Conservation (phyloP, 495 filamentous ascomycete species). For the Parathielavia appendiculata region DNA sequence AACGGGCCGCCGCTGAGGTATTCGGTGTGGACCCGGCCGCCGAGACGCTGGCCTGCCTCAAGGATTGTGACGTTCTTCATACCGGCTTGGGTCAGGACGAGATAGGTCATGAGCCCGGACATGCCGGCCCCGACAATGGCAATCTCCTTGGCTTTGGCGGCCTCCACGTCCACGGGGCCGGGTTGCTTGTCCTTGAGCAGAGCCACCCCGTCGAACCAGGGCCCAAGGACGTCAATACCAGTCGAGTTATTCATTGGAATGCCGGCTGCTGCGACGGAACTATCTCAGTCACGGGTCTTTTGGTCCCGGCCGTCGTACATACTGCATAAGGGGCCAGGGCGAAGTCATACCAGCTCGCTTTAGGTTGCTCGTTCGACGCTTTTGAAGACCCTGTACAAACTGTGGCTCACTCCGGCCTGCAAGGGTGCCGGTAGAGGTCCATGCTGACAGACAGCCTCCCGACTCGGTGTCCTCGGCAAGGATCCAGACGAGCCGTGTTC, state of each 20-base stretch:
- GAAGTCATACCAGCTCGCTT: conserved; percentile 17
- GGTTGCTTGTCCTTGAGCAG: conserved; percentile 53
- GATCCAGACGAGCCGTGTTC: conserved; percentile 49
- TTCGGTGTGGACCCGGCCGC: conserved; percentile 56
- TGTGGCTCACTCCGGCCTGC: conserved; percentile 45
- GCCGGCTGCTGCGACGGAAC: conserved; percentile 5
- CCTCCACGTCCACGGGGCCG: conserved; percentile 45
- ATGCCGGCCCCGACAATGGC: conserved; percentile 68
- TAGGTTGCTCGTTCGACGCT: conserved; percentile 31
- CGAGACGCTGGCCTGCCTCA: conserved; percentile 37
- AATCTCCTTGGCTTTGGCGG: conserved; percentile 51
- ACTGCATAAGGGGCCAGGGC: too few relatives aligned
- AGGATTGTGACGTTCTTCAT: conserved; percentile 39
- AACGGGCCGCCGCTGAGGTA: conserved; percentile 57
- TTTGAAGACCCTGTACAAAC: conserved; percentile 24
- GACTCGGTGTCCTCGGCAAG: conserved; percentile 41
- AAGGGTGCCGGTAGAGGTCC: conserved; percentile 34
- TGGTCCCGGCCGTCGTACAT: too few relatives aligned
- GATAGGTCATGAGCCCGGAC: conserved; percentile 57
- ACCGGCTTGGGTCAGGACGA: conserved; percentile 37
- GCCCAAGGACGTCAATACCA: conserved; percentile 55
- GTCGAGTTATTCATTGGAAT: conserved; percentile 46
- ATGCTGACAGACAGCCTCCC: conserved; percentile 52
- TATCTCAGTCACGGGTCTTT: too few relatives aligned
- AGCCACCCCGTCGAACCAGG: conserved; percentile 66